Evolutionary conservation across 2,329 filamentous ascomycete species (phyloP).

Genomic region (Trichophyton schoenleinii): DNA sequence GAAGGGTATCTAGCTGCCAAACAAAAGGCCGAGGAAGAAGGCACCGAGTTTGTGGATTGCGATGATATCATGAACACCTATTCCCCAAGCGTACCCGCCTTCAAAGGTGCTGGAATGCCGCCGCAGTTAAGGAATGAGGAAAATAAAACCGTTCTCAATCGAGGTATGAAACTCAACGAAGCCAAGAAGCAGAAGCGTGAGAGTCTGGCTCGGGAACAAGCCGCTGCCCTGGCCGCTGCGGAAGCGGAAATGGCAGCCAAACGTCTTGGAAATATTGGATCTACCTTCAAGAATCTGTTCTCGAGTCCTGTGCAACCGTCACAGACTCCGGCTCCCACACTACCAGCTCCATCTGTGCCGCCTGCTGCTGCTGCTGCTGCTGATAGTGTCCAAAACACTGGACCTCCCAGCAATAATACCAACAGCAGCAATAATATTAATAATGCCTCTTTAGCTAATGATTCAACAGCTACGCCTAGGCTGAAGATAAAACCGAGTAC

Average conservation of each 20-base stretch:
- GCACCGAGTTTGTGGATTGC: constrained; percentile 47
- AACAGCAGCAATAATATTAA: constrained; percentile 4
- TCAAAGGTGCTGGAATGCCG: constrained; percentile 25
- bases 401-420: constrained; percentile 11
- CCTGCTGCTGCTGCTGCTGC: constrained; percentile 9
- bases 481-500: constrained; percentile 16
- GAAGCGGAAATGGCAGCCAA: constrained; percentile 28
- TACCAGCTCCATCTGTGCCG: constrained; percentile 11
- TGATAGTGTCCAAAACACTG: constrained; percentile 14
- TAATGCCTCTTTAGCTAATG: constrained; percentile 16
- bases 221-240: constrained; percentile 33
- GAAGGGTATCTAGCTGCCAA: constrained; percentile 40
- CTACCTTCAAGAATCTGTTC: constrained; percentile 28
- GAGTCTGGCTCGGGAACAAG: constrained; percentile 35
- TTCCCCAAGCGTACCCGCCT: constrained; percentile 28
- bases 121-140: constrained; percentile 23
- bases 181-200: constrained; percentile 51
- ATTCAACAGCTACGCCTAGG: constrained; percentile 17
- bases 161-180: constrained; percentile 49
- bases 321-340: not conserved
- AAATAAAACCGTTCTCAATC: constrained; percentile 44
- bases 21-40: constrained; percentile 38
- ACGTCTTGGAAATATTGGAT: constrained; percentile 27
- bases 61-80: constrained; percentile 31
- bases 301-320: constrained; percentile 11